Evolutionary conservation across 768 basidiomycete species (phyloP).

Genomic region (Amanita exitialis): DNA sequence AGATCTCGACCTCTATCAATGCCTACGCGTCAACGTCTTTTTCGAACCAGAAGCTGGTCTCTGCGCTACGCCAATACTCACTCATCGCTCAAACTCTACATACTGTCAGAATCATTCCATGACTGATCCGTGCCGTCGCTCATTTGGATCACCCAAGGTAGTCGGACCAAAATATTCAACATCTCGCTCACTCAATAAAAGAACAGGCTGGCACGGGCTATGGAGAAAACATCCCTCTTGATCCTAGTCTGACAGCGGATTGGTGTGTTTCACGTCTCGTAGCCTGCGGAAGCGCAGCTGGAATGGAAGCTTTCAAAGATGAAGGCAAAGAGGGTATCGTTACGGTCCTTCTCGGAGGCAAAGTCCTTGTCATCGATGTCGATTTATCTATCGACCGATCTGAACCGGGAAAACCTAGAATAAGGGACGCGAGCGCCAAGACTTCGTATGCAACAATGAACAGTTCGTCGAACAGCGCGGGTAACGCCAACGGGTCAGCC

Average conservation of each 20-base stretch:
- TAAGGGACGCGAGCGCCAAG: conserved; percentile 50
- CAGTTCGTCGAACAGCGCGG: conserved; percentile 22
- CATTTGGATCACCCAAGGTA: conserved; percentile 17
- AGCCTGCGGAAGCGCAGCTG: conserved; percentile 51
- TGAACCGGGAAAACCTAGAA: conserved; percentile 23
- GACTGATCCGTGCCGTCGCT: conserved; percentile 9
- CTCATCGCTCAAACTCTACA: conserved; percentile 40
- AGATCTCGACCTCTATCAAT: conserved; percentile 44
- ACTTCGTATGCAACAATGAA: conserved; percentile 60
- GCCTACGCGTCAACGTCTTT: conserved; percentile 39
- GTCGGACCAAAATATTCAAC: conserved; percentile 45
- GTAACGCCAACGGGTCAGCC: conserved; percentile 40
- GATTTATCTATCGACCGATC: conserved; percentile 43
- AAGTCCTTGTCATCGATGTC: conserved; percentile 73
- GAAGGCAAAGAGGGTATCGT: conserved; percentile 37
- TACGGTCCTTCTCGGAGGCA: conserved; percentile 62
- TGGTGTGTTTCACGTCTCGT: conserved; percentile 55
- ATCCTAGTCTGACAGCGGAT: conserved; percentile 30
- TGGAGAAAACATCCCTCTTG: conserved; percentile 55
- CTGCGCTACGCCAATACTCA: conserved; percentile 57
- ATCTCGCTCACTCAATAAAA: conserved; percentile 36
- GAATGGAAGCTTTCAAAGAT: conserved; percentile 72
- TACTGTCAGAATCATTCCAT: conserved; percentile 28
- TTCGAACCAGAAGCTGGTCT: conserved; percentile 57
- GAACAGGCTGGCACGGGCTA: conserved; percentile 38